Conservation (phyloP, 2,329 filamentous ascomycete genomes). For the Geoglossum cookeanum region DNA sequence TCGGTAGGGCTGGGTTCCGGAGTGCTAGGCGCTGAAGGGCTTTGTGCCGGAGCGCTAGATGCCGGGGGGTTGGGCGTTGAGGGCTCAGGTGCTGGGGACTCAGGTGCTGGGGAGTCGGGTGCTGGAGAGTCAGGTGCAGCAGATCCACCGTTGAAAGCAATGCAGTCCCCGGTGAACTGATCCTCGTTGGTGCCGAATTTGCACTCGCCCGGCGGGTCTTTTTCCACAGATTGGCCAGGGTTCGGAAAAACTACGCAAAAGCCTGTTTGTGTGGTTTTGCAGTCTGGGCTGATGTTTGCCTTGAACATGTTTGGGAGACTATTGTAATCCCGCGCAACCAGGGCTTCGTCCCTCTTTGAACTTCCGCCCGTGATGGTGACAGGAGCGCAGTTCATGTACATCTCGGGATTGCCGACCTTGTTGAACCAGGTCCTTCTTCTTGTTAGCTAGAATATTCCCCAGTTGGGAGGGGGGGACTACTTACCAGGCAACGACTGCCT, state of each 20-base stretch:
- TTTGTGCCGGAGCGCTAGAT: no score
- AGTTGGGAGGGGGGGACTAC: no score
- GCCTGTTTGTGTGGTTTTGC: slow-evolving; percentile 37
- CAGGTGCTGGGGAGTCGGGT: neutral
- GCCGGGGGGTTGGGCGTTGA: neutral
- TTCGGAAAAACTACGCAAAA: slow-evolving; percentile 42
- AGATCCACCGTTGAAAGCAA: slow-evolving; percentile 13
- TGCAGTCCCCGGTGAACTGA: slow-evolving; percentile 14
- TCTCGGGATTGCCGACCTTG: slow-evolving; percentile 76
- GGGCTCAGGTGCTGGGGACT: neutral
- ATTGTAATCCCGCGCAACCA: slow-evolving; percentile 21
- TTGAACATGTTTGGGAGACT: slow-evolving; percentile 56
- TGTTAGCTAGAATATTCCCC: no score
- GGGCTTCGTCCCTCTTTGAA: slow-evolving; percentile 22
- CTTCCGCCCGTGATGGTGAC: slow-evolving; percentile 39
- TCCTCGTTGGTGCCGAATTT: slow-evolving; percentile 21
- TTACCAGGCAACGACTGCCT: slow-evolving; percentile 63
- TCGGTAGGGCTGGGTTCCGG: no score
- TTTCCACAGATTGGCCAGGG: slow-evolving; percentile 39
- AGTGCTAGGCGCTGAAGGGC: no score
- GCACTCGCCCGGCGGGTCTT: slow-evolving; percentile 19
- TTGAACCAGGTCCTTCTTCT: slow-evolving; percentile 54
- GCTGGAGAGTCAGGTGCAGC: slow-evolving; percentile 9
- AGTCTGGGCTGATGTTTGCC: slow-evolving; percentile 46
- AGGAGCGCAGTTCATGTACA: slow-evolving; percentile 94